Base-by-base conservation (phyloP, 371 early-diverging fungal species). In the Lichtheimia ramosa region DNA sequence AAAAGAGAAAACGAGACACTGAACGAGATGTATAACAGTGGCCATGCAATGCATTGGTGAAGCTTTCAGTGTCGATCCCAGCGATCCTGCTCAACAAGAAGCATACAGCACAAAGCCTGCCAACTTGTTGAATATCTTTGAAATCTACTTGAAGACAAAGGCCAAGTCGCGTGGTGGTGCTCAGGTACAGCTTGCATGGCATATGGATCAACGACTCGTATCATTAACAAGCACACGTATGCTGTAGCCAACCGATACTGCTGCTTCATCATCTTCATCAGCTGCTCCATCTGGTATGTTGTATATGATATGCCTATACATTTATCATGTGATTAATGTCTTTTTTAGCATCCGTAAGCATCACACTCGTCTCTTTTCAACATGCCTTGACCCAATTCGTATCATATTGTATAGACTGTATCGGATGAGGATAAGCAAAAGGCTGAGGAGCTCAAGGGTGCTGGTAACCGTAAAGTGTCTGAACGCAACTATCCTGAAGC, bases 31-130 rank as follows among this genome's bases (percentile, higher is more conserved):
- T 40, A 40, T 48, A 41, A 57, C 42, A 79, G 80, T 96, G 51
- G 96, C 96, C 63, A 90, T 92, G 73, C 96, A 96, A 68, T 95
- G 96, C 80, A 93, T 97, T 53, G 87, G 91, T 58, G 96, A 96
- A 61, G 94, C 94, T 25, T 97, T 97, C 75, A 92, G 88, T 34
- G 87, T 97, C 57, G 90, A 95, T 69, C 58, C 78, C 54, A 72
- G 73, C 41, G 93, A 96, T 69, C 75, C 79, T 18, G 82, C 69
- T 15, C 90, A 91, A 63, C 73, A 83, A 54, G 66, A 74, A 52
- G 71, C 75, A 20, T 89, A 89, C 59, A 87, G 89, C 62, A 93
- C 93, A 60, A 94, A 95, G 77, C 95, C 96, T 49, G 85, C 89
- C 42, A 88, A 79, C 43, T 78, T 95, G 27, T 75, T 80, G 57